Evolutionary conservation across 192 early-diverging fungal species (phyloP).

Genomic region (Coemansia javaensis): DNA sequence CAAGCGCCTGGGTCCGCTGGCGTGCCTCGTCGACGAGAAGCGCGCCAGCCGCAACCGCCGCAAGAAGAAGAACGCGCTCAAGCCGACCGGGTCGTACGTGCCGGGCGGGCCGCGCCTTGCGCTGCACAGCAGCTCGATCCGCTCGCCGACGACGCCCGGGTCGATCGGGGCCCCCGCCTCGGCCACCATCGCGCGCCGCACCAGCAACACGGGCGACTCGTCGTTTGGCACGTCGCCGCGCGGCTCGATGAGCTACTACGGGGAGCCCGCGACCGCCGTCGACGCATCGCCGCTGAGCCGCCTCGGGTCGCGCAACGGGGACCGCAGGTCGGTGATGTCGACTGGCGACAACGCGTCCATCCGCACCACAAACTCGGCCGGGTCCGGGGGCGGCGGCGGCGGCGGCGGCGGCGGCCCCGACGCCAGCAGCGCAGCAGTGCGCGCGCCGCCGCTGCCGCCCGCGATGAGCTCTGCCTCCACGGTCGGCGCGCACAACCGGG

Average conservation of each 20-base stretch:
- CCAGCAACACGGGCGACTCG: slow-evolving; percentile 22
- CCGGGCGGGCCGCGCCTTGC: slow-evolving; percentile 19
- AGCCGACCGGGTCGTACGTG: slow-evolving; percentile 5
- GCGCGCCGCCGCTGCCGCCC: not conserved
- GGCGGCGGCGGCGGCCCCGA: slow-evolving; percentile 9
- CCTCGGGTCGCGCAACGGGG: slow-evolving; percentile 17
- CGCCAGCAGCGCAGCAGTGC: slow-evolving; percentile 1
- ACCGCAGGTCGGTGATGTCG: slow-evolving; percentile 10
- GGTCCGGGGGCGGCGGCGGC: slow-evolving; percentile 13
- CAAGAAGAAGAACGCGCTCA: slow-evolving; percentile 33
- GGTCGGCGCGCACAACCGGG: not conserved
- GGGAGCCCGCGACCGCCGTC: slow-evolving; percentile 1
- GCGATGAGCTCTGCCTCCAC: too few relatives aligned
- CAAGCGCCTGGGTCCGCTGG: slow-evolving; percentile 36
- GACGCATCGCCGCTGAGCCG: slow-evolving; percentile 19
- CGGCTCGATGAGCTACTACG: slow-evolving; percentile 25
- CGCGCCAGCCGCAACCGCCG: slow-evolving; percentile 37
- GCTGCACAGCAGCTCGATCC: slow-evolving; percentile 42
- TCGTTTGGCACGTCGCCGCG: slow-evolving; percentile 9
- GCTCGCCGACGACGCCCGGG: slow-evolving; percentile 13
- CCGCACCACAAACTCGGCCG: slow-evolving; percentile 28
- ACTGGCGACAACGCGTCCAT: slow-evolving; percentile 40
- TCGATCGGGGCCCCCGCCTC: too few relatives aligned
- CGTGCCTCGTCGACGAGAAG: slow-evolving; percentile 38
- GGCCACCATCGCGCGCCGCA: slow-evolving; percentile 31